Conservation (phyloP, 176 grass and related monocot genomes). For the Tuctoria greenei region DNA sequence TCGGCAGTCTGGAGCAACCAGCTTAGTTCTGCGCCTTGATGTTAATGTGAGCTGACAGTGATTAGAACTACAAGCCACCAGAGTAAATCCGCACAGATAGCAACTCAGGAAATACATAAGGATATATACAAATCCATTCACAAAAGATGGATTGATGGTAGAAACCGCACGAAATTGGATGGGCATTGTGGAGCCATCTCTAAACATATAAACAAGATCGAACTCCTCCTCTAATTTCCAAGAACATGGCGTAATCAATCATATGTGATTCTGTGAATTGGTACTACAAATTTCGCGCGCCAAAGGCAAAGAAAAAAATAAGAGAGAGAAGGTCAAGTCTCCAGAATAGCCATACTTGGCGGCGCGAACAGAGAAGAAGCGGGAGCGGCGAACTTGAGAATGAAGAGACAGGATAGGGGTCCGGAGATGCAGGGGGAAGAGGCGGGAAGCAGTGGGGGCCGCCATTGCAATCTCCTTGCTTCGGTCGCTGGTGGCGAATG, state of each 20-base stretch:
- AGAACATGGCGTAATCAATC: background rate
- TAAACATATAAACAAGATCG: background rate
- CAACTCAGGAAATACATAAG: background rate
- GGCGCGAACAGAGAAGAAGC: slow-evolving; percentile 40
- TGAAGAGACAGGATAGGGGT: background rate
- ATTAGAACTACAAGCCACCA: background rate
- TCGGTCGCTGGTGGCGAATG: slow-evolving; percentile 25
- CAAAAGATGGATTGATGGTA: background rate
- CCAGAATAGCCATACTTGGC: slow-evolving; percentile 35
- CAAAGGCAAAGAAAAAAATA: background rate
- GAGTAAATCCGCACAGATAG: background rate
- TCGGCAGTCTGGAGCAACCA: background rate
- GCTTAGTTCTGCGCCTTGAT: slow-evolving; percentile 19
- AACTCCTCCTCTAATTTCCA: background rate
- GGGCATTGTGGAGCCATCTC: background rate
- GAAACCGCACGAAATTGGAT: background rate
- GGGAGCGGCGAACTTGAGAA: slow-evolving; percentile 5
- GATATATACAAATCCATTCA: background rate
- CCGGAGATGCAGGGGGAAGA: slow-evolving; percentile 26
- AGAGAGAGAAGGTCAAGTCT: background rate
- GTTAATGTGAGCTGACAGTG: background rate
- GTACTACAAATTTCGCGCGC: background rate
- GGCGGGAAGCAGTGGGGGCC: slow-evolving; percentile 35
- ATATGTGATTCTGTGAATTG: background rate
- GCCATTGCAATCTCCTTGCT: slow-evolving; percentile 43